Conservation (phyloP, 257 asterid species). For the Mitragyna speciosa region DNA sequence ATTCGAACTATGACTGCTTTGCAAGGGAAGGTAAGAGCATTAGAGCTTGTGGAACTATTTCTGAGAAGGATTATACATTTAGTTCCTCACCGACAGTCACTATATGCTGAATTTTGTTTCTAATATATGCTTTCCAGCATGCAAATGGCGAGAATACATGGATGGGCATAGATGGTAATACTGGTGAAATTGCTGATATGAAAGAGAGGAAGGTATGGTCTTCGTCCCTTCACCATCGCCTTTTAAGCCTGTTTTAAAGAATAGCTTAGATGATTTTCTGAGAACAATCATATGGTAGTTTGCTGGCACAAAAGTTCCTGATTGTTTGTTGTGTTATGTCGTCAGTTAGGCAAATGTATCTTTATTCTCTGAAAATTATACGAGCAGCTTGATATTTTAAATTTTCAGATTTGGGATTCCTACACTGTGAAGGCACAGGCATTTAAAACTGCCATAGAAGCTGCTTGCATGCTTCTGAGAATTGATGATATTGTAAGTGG, state of each 20-base stretch:
- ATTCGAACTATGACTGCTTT: constrained; percentile 91
- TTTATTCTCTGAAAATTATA: not conserved
- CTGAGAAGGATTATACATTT: not conserved
- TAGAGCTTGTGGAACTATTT: not conserved
- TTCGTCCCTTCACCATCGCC: not conserved
- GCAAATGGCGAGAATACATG: constrained; percentile 96
- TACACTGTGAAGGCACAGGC: constrained; percentile 92
- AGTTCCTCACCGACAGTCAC: not conserved
- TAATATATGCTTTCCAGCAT: constrained; percentile 44
- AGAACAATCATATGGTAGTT: not conserved
- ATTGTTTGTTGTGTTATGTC: not conserved
- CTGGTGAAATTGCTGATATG: constrained; percentile 91
- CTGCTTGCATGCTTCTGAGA: constrained; percentile 95
- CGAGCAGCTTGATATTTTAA: not conserved
- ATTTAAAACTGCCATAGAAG: constrained; percentile 92
- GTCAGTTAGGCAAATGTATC: not conserved
- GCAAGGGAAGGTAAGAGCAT: constrained; percentile 76
- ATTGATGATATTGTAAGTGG: constrained; percentile 96
- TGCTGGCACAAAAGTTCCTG: not conserved
- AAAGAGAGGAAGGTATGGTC: constrained; percentile 77
- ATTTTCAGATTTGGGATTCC: constrained; percentile 87
- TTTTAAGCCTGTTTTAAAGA: not conserved
- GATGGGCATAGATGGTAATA: constrained; percentile 92
- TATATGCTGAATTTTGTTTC: not conserved
- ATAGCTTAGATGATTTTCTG: not conserved